A percentile compares a stretch with the other conserved stretches of the same genome.
Conservation (phyloP, 352 stramenopile genomes). For the Plasmopara muralis region DNA sequence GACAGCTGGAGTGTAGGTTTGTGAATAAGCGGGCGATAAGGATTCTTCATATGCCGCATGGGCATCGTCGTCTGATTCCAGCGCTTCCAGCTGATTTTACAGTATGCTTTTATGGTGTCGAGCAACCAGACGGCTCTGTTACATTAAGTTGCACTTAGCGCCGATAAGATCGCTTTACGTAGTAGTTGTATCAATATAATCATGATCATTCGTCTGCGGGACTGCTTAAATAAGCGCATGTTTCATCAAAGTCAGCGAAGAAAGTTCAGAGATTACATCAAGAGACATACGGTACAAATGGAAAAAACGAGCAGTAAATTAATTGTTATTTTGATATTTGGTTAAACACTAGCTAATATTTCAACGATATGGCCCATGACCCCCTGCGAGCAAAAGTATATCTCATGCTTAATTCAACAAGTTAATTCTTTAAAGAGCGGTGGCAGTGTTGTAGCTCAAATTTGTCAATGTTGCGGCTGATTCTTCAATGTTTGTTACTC, state of each 20-base stretch:
- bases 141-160: not conserved
- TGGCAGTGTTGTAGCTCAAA: no score
- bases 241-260: not conserved
- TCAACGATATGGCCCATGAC: no score
- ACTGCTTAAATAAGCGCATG: not conserved
- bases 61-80: constrained; percentile 12
- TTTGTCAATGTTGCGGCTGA: no score
- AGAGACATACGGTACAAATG: no score
- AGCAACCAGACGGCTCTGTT: no score
- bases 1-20: constrained; percentile 18
- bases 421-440: no score
- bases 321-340: no score
- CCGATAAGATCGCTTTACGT: constrained; percentile 2
- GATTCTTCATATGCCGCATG: constrained; percentile 5
- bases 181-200: not conserved
- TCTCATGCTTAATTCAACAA: no score
- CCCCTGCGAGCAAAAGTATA: no score
- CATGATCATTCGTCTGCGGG: not conserved
- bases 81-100: constrained; percentile 18
- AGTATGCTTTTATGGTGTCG: constrained; percentile 15
- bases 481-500: not conserved
- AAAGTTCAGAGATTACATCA: no score
- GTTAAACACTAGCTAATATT: no score
- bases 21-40: constrained; percentile 6
- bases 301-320: no score